phyloP scores from a whole-genome alignment of 495 filamentous ascomycete species.

The Aspergillus conjunctus region DNA sequence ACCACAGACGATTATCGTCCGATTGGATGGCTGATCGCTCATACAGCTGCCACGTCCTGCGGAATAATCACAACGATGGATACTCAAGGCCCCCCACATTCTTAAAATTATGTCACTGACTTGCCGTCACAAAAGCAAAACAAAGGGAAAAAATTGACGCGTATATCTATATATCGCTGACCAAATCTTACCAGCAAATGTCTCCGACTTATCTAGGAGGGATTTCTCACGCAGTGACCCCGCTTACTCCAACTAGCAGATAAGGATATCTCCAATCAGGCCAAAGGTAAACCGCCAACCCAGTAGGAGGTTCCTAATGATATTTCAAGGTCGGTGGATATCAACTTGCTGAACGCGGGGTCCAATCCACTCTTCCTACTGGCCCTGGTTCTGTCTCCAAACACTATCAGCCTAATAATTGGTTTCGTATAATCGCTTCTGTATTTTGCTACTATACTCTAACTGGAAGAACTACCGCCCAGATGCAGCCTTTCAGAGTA shows the following conservation, averaged over 20 bases:
- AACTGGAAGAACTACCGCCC: conserved; percentile 2
- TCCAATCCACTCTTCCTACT: background rate
- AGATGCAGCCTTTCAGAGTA: background rate
- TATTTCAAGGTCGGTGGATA: background rate
- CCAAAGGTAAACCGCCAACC: background rate
- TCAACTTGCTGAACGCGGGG: conserved; percentile 9
- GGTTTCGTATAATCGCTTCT: background rate
- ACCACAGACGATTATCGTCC: too few species aligned
- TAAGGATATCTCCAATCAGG: conserved; percentile 9
- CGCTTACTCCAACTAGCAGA: conserved; percentile 8
- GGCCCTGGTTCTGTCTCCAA: background rate
- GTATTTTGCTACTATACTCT: background rate
- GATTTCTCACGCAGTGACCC: background rate
- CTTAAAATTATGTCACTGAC: too few species aligned
- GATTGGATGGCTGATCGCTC: too few species aligned
- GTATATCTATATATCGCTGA: too few species aligned
- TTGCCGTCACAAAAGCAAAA: too few species aligned
- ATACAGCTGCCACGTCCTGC: too few species aligned
- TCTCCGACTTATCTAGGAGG: background rate
- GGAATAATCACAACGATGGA: too few species aligned
- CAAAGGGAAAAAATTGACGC: too few species aligned
- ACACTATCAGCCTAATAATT: too few species aligned
- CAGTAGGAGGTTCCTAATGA: background rate
- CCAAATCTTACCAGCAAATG: too few species aligned
- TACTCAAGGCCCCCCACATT: too few species aligned